Base-by-base conservation (phyloP, 257 asterid species). In the Capsicum baccatum region DNA sequence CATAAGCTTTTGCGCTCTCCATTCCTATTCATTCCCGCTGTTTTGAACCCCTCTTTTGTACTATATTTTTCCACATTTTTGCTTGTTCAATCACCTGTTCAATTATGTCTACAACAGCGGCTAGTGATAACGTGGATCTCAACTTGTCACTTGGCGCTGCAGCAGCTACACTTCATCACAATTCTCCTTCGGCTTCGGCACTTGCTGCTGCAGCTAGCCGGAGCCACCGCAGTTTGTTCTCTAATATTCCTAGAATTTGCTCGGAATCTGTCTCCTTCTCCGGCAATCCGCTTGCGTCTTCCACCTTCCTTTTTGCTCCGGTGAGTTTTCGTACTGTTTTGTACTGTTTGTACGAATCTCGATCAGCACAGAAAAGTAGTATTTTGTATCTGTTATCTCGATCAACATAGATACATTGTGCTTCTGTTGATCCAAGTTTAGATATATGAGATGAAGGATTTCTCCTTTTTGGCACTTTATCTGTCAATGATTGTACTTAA, bases 21-120 rank as follows among this genome's bases (percentile, higher is more conserved):
- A 39, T 39, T 39, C 79, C 79, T 69, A 69, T 69, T 69, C 79
- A 42, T 69, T 69, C 79, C 79, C 79, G 79, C 79, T 69, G 79
- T 69, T 69, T 69, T 69, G 54, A 42, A 69, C 54, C 78, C 54
- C 78, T 69, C 15, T 69, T 69, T 69, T 26, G 33, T 26, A 26
- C 33, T 68, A 0, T 15, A 6, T 3, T 14, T 39, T 39, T 15
- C 54, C 52, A 21, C 76, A 37, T 39, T 37, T 68, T 39, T 37
- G 13, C 76, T 39, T 17, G 19, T 2, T 15, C 42, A 39, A 39
- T 39, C 42, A 39, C 26, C 64, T 68, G 21, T 11, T 14, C 54
- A 44, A 69, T 69, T 39, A 69, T 69, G 79, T 69, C 54, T 69
- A 0, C 79, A 39, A 69, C 44, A 39, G 44, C 79, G 11, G 79